Conservation (phyloP, 2,329 filamentous ascomycete species). For the Aspergillus quadricinctus region DNA sequence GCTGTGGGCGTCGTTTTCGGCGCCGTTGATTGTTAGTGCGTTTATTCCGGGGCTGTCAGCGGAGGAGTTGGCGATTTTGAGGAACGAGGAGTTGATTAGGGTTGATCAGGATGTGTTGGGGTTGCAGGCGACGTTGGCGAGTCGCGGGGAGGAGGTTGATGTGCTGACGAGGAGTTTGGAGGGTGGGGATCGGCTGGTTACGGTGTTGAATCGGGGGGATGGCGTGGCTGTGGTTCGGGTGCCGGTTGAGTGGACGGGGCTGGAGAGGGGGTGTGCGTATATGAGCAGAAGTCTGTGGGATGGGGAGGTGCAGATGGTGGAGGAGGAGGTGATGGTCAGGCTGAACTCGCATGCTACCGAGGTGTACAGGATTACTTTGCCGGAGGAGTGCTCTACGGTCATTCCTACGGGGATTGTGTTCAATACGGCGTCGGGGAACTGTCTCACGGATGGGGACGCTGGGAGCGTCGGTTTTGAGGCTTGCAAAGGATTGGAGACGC, state of each 20-base stretch:
- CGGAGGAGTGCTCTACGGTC: slow-evolving; percentile 19
- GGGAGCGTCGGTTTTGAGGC: slow-evolving; percentile 29
- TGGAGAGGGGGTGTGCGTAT: slow-evolving; percentile 27
- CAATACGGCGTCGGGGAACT: slow-evolving; percentile 45
- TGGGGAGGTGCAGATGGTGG: slow-evolving; percentile 22
- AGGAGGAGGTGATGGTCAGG: slow-evolving; percentile 21
- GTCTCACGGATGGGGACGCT: slow-evolving; percentile 33
- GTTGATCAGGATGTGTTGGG: slow-evolving; percentile 43
- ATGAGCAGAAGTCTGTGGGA: slow-evolving; percentile 45
- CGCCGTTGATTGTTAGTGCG: slow-evolving; percentile 47
- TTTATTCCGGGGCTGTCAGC: slow-evolving; percentile 35
- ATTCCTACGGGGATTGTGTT: slow-evolving; percentile 49
- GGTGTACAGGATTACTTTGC: slow-evolving; percentile 42
- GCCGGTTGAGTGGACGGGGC: slow-evolving; percentile 34
- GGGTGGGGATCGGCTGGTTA: slow-evolving; percentile 47
- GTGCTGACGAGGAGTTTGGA: slow-evolving; percentile 45
- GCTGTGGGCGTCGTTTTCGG: slow-evolving; percentile 49
- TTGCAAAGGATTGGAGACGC: slow-evolving; percentile 38
- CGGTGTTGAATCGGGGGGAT: slow-evolving; percentile 43
- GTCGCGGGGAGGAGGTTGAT: slow-evolving; percentile 42
- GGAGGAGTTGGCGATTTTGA: slow-evolving; percentile 35
- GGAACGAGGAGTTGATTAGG: slow-evolving; percentile 40
- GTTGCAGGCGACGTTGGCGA: slow-evolving; percentile 47
- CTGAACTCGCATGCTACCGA: slow-evolving; percentile 39
- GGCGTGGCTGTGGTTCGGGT: slow-evolving; percentile 26